phyloP scores from a whole-genome alignment of 75 land plant species.

The Chamaecyparis obtusa region DNA sequence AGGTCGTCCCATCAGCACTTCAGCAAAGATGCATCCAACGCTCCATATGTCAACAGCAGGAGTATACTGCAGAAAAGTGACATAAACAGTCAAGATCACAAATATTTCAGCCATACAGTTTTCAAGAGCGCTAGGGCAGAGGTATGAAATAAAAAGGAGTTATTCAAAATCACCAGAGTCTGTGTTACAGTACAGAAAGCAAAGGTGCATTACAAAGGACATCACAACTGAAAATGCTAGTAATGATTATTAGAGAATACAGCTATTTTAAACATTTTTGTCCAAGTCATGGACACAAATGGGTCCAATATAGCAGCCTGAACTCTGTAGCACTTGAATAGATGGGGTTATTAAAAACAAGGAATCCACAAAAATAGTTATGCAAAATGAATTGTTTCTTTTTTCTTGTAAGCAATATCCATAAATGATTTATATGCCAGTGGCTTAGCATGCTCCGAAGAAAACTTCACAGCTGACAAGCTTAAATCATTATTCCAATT shows the following conservation, averaged over 20 bases:
- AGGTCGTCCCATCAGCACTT: constrained; percentile 81
- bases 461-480: neutral
- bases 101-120: neutral
- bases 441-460: neutral
- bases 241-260: neutral
- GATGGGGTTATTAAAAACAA: neutral
- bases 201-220: neutral
- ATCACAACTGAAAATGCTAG: neutral
- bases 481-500: neutral
- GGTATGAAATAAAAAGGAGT: neutral
- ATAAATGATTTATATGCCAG: neutral
- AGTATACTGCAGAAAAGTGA: constrained; percentile 59
- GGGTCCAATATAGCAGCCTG: neutral
- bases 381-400: neutral
- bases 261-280: neutral
- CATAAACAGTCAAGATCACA: neutral
- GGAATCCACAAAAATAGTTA: neutral
- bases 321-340: neutral
- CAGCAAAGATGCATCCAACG: constrained; percentile 89
- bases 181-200: neutral
- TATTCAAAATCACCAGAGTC: neutral
- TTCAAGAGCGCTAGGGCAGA: neutral
- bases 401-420: neutral
- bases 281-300: neutral
- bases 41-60: constrained; percentile 94